These are phyloP conservation scores for Epipyxis sp. DNA, from an alignment of 108 stramenopile species.

Conservation along the genomic window DNA sequence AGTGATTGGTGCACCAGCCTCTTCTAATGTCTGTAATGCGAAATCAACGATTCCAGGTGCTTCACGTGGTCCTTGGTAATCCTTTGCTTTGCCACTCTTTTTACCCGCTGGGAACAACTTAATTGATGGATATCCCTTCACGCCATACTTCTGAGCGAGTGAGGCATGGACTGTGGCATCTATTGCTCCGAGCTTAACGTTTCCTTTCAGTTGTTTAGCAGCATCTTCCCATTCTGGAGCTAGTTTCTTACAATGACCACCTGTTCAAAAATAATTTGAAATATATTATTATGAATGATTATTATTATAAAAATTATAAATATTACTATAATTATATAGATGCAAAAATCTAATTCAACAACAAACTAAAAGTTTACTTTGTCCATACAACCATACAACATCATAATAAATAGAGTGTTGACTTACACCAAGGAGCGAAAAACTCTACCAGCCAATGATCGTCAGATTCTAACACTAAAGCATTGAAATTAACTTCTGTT, in stretches of 20 bases:
- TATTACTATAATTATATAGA: too few relatives aligned
- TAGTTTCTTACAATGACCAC: slow-evolving; percentile 65
- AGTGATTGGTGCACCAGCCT: slow-evolving; percentile 62
- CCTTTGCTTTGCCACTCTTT: slow-evolving; percentile 59
- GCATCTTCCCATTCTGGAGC: slow-evolving; percentile 51
- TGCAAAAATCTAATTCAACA: too few relatives aligned
- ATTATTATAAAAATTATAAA: too few relatives aligned
- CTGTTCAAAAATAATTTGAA: too few relatives aligned
- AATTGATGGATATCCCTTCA: slow-evolving; percentile 74
- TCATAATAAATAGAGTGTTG: too few relatives aligned
- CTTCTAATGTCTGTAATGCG: slow-evolving; percentile 68
- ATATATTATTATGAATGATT: too few relatives aligned
- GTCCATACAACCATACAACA: too few relatives aligned
- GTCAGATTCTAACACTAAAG: slow-evolving; percentile 52
- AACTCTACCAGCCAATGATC: slow-evolving; percentile 59
- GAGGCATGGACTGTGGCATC: slow-evolving; percentile 73
- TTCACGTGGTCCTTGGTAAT: slow-evolving; percentile 72
- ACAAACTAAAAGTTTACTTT: too few relatives aligned
- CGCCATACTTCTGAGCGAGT: slow-evolving; percentile 67
- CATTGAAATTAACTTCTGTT: slow-evolving; percentile 47
- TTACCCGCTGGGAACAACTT: slow-evolving; percentile 55
- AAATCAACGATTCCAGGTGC: slow-evolving; percentile 62
- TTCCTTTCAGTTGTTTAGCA: slow-evolving; percentile 33
- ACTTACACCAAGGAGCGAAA: slow-evolving; percentile 67
- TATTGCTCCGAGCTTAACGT: slow-evolving; percentile 66